Conservation (phyloP, 1,284 basidiomycete genomes). For the Ceratobasidium sp. region DNA sequence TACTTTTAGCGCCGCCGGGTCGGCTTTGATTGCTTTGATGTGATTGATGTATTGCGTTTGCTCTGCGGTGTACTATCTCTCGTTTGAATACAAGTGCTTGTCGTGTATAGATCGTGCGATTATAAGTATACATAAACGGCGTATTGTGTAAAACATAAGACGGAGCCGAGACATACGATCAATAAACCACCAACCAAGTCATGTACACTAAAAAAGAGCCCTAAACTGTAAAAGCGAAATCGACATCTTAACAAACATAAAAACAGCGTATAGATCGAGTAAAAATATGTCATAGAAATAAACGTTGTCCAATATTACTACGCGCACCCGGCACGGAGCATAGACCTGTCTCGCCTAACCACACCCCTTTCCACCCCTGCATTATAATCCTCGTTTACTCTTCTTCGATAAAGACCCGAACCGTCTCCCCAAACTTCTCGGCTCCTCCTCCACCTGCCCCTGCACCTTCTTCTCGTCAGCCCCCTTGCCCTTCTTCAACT, state of each 20-base stretch:
- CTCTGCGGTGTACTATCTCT: background rate
- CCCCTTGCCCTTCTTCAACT: no score
- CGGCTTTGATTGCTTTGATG: background rate
- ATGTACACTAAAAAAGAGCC: conserved; percentile 21
- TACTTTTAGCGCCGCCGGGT: no score
- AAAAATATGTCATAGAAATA: conserved; percentile 3
- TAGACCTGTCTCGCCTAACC: background rate
- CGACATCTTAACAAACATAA: background rate
- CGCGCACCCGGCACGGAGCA: conserved; percentile 7
- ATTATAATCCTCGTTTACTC: background rate
- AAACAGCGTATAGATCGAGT: conserved; percentile 19
- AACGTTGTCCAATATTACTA: background rate
- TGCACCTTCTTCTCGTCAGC: background rate
- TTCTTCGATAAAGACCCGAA: conserved; percentile 34
- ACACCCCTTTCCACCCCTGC: background rate
- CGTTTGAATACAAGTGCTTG: conserved; percentile 22
- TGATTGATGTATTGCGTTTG: conserved; percentile 18
- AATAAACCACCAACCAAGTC: conserved; percentile 2
- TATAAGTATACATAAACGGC: conserved; percentile 23
- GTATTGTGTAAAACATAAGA: conserved; percentile 1
- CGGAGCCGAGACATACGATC: background rate
- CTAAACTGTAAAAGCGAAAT: background rate
- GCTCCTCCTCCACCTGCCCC: conserved; percentile 12
- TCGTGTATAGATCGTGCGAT: conserved; percentile 23
- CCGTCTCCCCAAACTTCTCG: conserved; percentile 9